Base-by-base conservation (phyloP, 306 rosid genomes). In the Cajanus cajan region DNA sequence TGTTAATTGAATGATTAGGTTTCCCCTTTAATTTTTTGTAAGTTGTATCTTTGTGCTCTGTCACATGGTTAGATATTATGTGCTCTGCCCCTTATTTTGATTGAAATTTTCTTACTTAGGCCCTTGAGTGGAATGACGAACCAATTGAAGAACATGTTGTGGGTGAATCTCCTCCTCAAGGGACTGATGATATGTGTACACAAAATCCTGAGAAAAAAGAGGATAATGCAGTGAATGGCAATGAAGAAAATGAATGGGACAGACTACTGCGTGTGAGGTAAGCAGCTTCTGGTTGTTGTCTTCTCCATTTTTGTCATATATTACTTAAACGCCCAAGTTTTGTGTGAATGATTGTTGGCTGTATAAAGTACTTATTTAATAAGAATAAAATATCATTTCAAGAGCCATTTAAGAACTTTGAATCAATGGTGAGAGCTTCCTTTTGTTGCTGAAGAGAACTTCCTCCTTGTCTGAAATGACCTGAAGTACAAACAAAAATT, bases 201-300 rank as follows among this genome's bases (percentile, higher is more conserved):
- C 93, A 82, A 85, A 89, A 74, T 85, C 82, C 92, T 71, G 98
- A 90, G 71, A 89, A 78, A 88, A 91, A 91, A 81, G 98, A 93
- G 72, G 99, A 96, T 81, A 90, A 78, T 75, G 66, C 59, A 47
- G 83, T 70, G 65, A 68, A 64, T 81, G 88, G 58, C 59, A 72
- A 76, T 22, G 99, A 96, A 89, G 99, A 93, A 90, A 96, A 85
- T 85, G 99, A 96, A 90, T 96, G 99, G 99, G 99, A 96, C 85
- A 88, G 87, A 70, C 86, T 96, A 65, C 82, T 96, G 86, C 98
- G 99, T 43, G 58, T 89, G 81, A 93, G 99, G 99, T 93, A 78
- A 76, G 70, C 57, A 85, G 76, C 41, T 85, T 78, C 68, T 81
- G 57, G 45, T 58, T 78, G 19, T 63, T 28, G n/a, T 59, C 57